A percentile compares a stretch with the other conserved stretches of the same genome.
These are phyloP conservation scores for Raphanus sativus DNA, from an alignment of 345 rosid genomes.

Conservation along the genomic window DNA sequence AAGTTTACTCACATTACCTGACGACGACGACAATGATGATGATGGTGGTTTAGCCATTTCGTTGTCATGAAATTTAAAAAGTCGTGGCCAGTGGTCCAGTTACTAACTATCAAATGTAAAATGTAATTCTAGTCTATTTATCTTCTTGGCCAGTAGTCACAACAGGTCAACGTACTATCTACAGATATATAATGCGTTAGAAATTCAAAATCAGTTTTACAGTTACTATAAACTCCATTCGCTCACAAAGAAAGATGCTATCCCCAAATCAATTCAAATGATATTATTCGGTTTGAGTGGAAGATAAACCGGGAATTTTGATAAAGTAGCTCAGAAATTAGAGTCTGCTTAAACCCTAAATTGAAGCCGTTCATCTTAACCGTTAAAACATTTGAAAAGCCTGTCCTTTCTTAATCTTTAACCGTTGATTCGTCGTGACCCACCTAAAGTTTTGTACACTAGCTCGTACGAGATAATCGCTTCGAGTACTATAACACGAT, in stretches of 20 bases:
- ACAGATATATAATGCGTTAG: neutral
- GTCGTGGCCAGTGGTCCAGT: neutral
- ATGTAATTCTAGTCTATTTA: neutral
- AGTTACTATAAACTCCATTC: neutral
- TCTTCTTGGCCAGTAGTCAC: conserved; percentile 4
- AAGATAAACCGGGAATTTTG: neutral
- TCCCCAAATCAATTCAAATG: neutral
- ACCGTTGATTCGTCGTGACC: conserved; percentile 14
- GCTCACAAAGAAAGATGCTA: neutral
- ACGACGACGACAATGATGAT: conserved; percentile 26
- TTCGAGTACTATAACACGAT: conserved; percentile 24
- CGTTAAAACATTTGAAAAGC: neutral
- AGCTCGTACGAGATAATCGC: conserved; percentile 1
- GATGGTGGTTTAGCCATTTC: conserved; percentile 23
- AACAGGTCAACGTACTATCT: neutral
- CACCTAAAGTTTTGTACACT: neutral
- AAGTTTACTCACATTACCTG: conserved; percentile 39
- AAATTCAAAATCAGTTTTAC: neutral
- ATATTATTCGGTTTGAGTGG: neutral
- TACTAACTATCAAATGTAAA: neutral
- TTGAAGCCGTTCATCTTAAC: neutral
- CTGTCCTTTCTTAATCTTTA: neutral
- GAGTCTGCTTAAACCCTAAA: conserved; percentile 23
- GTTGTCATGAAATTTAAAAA: conserved; percentile 6
- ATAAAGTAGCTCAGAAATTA: neutral